Base-by-base conservation (phyloP, 495 filamentous ascomycete genomes). In the Penicilliopsis zonata region DNA sequence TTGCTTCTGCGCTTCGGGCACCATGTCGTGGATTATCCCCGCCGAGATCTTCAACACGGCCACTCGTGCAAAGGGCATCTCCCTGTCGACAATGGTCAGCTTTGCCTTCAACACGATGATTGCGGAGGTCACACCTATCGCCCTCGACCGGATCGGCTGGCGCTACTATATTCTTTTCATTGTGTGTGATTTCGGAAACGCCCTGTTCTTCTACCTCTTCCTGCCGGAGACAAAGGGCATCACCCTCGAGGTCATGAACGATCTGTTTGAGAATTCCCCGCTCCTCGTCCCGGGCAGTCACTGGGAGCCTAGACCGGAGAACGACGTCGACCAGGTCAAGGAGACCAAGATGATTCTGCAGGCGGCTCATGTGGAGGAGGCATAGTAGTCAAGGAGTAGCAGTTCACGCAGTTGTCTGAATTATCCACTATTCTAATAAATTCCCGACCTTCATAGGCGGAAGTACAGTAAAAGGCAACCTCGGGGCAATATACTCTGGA, bases 71-170 rank as follows among this genome's bases (percentile, higher is more conserved):
- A 78, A 78, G 49, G 76, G 74, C 41, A 74, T 82, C 2, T 75
- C 72, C 1, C 66, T 81, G 38, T 74, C 74, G 1, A 74, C 72
- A 2, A 76, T 80, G 73, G 59, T 52, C 17, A 67, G 61, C 21
- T 80, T 76, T 45, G 76, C 74, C 4, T 80, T 82, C 58, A 82
- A 81, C 55, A 81, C 77, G 6, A 71, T 82, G 65, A 81, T 81
- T 34, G 74, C 76, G 0, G 77, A 82, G 43, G 62, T 80, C 12
- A 80, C 72, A 2, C 65, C 65, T 18, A 65, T 71, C 31, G 75
- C 74, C 0, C 69, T 80, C 51, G 54, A 55, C 1, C 43, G 49
- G 9, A 48, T 71, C 8, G 46, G 59, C 1, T 79, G 68, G 44
- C 43, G 46, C 18, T 79, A 54, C 40, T 78, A 76, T 43, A 55